phyloP scores from a whole-genome alignment of 768 basidiomycete genomes.

The Mycena venus region DNA sequence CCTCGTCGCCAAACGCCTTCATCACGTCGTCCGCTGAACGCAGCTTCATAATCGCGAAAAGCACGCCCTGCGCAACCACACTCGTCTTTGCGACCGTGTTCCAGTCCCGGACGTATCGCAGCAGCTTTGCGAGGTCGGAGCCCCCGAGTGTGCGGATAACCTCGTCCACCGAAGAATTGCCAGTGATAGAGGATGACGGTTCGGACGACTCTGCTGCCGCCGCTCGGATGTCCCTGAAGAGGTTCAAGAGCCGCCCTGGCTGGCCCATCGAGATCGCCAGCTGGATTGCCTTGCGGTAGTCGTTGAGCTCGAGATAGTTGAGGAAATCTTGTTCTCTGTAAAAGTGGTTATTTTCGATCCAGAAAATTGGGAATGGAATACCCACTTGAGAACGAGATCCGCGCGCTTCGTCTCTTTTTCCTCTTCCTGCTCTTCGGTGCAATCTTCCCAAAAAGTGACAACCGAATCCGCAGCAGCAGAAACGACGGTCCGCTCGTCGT shows the following conservation, averaged over 20 bases:
- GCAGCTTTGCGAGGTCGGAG: slow-evolving; percentile 83
- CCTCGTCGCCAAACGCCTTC: slow-evolving; percentile 68
- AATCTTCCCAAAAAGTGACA: slow-evolving; percentile 97
- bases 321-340: slow-evolving; percentile 94
- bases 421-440: slow-evolving; percentile 84
- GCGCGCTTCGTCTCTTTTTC: slow-evolving; percentile 82
- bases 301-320: slow-evolving; percentile 89
- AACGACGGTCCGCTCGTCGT: slow-evolving; percentile 87
- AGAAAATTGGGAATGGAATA: slow-evolving; percentile 25
- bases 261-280: slow-evolving; percentile 95
- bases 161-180: slow-evolving; percentile 80
- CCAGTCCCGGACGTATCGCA: slow-evolving; percentile 91
- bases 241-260: slow-evolving; percentile 84
- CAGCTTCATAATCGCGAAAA: slow-evolving; percentile 86
- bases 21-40: slow-evolving; percentile 82
- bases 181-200: slow-evolving; percentile 65
- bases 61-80: slow-evolving; percentile 84
- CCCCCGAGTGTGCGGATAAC: slow-evolving; percentile 81
- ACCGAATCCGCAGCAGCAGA: slow-evolving; percentile 97
- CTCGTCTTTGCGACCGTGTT: slow-evolving; percentile 95
- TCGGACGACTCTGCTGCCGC: slow-evolving; percentile 33
- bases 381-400: slow-evolving; percentile 85
- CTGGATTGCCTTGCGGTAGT: slow-evolving; percentile 92
- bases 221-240: slow-evolving; percentile 78
- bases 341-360: slow-evolving; percentile 14